phyloP scores from a whole-genome alignment of 345 rosid genomes.

The Murraya koenigii region DNA sequence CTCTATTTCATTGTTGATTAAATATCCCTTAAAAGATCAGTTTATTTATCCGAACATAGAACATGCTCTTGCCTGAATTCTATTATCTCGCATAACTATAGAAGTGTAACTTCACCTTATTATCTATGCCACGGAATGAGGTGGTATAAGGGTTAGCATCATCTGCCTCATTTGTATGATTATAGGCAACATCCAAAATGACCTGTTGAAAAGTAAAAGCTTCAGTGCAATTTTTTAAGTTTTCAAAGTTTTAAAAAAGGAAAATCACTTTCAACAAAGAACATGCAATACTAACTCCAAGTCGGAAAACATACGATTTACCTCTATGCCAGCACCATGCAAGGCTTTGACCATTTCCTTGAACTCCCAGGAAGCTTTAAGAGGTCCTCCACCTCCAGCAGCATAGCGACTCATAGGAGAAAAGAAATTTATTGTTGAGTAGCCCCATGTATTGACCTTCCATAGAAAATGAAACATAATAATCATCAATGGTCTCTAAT shows the following conservation, averaged over 20 bases:
- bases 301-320: slow-evolving; percentile 23
- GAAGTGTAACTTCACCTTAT: slow-evolving; percentile 48
- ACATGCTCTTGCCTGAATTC: background rate
- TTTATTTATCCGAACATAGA: background rate
- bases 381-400: slow-evolving; percentile 77
- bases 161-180: slow-evolving; percentile 95
- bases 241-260: slow-evolving; percentile 16
- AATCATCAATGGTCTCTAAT: background rate
- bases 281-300: background rate
- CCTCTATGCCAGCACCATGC: slow-evolving; percentile 93
- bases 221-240: slow-evolving; percentile 1
- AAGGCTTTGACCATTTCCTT: slow-evolving; percentile 96
- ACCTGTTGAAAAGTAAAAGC: slow-evolving; percentile 47
- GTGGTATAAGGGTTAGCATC: slow-evolving; percentile 76
- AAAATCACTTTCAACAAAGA: background rate
- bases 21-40: background rate
- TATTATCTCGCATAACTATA: background rate
- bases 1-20: background rate
- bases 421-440: slow-evolving; percentile 94
- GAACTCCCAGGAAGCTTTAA: slow-evolving; percentile 75
- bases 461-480: slow-evolving; percentile 3
- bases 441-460: slow-evolving; percentile 97
- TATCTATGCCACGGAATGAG: slow-evolving; percentile 96
- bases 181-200: slow-evolving; percentile 92
- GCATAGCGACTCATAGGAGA: slow-evolving; percentile 97